These are phyloP conservation scores for Populus hybrid DNA, from an alignment of 441 rosid genomes.

Conservation along the genomic window DNA sequence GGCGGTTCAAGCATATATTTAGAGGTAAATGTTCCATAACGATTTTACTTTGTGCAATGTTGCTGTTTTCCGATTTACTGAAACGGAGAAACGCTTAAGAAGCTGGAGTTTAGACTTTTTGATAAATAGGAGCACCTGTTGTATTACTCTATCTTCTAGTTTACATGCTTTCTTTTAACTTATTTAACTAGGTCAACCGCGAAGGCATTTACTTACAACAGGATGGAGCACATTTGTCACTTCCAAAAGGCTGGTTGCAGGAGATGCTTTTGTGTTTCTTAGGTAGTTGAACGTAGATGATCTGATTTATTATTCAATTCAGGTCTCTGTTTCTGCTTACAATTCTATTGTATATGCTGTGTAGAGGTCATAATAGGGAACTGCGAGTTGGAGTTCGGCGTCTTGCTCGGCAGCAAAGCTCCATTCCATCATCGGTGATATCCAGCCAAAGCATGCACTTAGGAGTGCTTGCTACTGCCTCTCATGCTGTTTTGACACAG, in stretches of 20 bases:
- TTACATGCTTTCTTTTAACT: not conserved
- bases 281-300: conserved; percentile 41
- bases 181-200: conserved; percentile 69
- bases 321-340: not conserved
- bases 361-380: conserved; percentile 68
- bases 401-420: conserved; percentile 57
- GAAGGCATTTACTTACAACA: conserved; percentile 92
- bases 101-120: not conserved
- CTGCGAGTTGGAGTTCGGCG: conserved; percentile 85
- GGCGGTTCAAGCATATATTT: too few relatives aligned
- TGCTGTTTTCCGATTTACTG: conserved; percentile 4
- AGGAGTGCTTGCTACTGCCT: conserved; percentile 97
- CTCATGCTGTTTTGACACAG: conserved; percentile 78
- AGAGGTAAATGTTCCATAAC: conserved; percentile 32
- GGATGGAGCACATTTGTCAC: conserved; percentile 98
- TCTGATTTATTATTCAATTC: not conserved
- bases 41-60: not conserved
- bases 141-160: too few relatives aligned
- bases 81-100: not conserved
- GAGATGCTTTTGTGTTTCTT: conserved; percentile 91
- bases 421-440: conserved; percentile 34
- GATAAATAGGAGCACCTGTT: too few relatives aligned
- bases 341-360: conserved; percentile 1
- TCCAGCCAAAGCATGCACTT: conserved; percentile 91
- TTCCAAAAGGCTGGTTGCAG: conserved; percentile 82